phyloP scores from a whole-genome alignment of 1,284 basidiomycete genomes.

The Apiotrichum veenhuisii region DNA sequence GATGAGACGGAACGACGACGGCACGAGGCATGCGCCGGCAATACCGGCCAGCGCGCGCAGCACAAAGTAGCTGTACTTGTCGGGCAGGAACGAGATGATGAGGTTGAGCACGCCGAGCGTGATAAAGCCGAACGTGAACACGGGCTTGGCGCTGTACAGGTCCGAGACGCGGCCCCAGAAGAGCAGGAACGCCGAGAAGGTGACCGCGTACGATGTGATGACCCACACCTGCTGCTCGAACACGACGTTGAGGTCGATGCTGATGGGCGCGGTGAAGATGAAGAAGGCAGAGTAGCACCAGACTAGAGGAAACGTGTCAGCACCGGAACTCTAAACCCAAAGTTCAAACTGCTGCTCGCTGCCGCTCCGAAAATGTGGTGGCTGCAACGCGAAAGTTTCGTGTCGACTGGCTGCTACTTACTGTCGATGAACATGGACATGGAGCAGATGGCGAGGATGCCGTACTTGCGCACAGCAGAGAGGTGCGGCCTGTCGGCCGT shows the following conservation, averaged over 20 bases:
- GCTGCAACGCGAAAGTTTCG: no score
- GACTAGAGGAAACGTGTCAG: conserved; percentile 2
- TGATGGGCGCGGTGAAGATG: conserved; percentile 17
- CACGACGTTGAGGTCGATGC: conserved; percentile 14
- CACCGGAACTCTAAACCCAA: background rate
- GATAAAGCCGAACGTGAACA: conserved; percentile 34
- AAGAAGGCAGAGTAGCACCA: conserved; percentile 26
- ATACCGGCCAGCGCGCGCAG: conserved; percentile 36
- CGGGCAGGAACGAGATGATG: conserved; percentile 34
- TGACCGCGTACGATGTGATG: conserved; percentile 37
- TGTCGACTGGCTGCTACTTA: no score
- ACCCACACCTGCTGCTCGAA: conserved; percentile 19
- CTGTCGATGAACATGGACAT: conserved; percentile 31
- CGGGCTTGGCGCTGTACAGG: conserved; percentile 34
- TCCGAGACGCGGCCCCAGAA: conserved; percentile 41
- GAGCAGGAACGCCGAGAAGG: conserved; percentile 40
- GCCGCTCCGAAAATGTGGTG: no score
- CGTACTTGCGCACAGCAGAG: conserved; percentile 21
- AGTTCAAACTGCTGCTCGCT: no score
- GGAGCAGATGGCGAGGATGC: conserved; percentile 27
- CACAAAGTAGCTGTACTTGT: conserved; percentile 35
- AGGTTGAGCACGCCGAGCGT: conserved; percentile 29
- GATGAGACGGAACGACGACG: conserved; percentile 46
- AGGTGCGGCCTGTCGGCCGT: no score
- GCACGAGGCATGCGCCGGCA: conserved; percentile 32